Conservation (phyloP, 352 stramenopile genomes). For the Chrysophaeum taylorii region DNA sequence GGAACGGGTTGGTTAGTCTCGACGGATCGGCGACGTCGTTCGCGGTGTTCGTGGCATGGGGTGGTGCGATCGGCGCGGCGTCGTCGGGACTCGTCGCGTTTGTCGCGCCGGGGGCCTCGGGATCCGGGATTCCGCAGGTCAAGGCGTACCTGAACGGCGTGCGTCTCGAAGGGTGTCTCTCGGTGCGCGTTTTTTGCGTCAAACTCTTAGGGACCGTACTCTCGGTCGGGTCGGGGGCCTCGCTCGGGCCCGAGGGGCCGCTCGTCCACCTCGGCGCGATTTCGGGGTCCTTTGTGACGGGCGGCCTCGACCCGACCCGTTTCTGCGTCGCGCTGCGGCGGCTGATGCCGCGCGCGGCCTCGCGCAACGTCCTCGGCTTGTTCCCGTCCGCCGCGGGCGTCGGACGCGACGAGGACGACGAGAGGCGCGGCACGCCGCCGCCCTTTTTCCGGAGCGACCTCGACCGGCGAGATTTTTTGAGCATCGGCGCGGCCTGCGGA, state of each 20-base stretch:
- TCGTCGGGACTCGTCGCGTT: conserved; percentile 73
- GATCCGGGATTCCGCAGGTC: conserved; percentile 78
- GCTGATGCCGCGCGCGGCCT: conserved; percentile 37
- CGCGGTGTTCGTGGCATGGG: conserved; percentile 54
- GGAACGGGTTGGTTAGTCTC: not conserved
- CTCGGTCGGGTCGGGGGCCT: conserved; percentile 62
- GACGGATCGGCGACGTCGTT: conserved; percentile 33
- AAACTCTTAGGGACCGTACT: conserved; percentile 75
- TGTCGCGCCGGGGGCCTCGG: conserved; percentile 66
- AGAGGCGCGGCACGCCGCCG: too few species aligned
- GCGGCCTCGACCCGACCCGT: not conserved
- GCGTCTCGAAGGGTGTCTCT: conserved; percentile 13
- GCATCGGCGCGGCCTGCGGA: conserved; percentile 65
- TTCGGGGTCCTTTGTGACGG: conserved; percentile 23
- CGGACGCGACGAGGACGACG: not conserved
- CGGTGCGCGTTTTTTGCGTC: conserved; percentile 43
- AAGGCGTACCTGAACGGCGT: conserved; percentile 78
- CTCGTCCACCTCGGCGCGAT: conserved; percentile 64
- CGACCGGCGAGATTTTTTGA: conserved; percentile 72
- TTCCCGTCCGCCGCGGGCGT: not conserved
- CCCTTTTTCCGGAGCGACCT: conserved; percentile 68
- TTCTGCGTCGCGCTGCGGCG: not conserved
- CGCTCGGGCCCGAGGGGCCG: conserved; percentile 76
- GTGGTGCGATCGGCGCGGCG: conserved; percentile 62
- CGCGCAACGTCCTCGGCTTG: conserved; percentile 58